A percentile compares a stretch with the other conserved stretches of the same genome.
These are phyloP conservation scores for Fusarium xyrophilum DNA, from an alignment of 2,329 filamentous ascomycete genomes.

Conservation along the genomic window DNA sequence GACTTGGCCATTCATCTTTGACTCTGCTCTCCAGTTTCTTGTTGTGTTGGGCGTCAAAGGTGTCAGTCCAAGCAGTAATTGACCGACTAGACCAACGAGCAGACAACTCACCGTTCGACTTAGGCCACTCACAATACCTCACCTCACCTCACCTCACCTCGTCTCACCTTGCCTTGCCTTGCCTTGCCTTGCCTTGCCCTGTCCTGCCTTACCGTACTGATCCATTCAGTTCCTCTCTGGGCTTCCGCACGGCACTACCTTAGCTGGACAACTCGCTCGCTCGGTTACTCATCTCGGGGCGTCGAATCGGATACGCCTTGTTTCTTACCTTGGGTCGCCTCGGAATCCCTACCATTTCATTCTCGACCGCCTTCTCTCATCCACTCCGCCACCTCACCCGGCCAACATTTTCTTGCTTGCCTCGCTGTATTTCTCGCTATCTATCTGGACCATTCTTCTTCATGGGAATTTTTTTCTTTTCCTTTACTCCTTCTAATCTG, in stretches of 20 bases:
- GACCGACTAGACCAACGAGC: slow-evolving; percentile 32
- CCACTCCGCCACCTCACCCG: slow-evolving; percentile 33
- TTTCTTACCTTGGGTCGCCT: slow-evolving; percentile 25
- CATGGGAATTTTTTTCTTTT: background rate
- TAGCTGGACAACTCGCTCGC: slow-evolving; percentile 22
- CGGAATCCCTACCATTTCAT: slow-evolving; percentile 28
- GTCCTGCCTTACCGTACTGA: background rate
- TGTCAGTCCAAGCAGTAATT: slow-evolving; percentile 17
- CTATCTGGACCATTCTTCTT: slow-evolving; percentile 13
- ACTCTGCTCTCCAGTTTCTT: background rate
- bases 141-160: background rate
- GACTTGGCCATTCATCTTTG: slow-evolving; percentile 3
- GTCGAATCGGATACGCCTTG: slow-evolving; percentile 30
- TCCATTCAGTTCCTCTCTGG: slow-evolving; percentile 12
- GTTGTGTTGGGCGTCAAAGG: slow-evolving; percentile 30
- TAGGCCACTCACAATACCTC: slow-evolving; percentile 19
- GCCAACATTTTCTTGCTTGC: slow-evolving; percentile 22
- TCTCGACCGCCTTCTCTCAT: slow-evolving; percentile 38
- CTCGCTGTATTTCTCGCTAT: slow-evolving; percentile 15
- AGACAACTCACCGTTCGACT: slow-evolving; percentile 29
- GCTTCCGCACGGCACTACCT: slow-evolving; percentile 14
- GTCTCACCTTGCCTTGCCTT: background rate
- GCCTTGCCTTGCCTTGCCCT: background rate
- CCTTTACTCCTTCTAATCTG: slow-evolving; percentile 12
- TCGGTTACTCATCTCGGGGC: slow-evolving; percentile 25